phyloP scores from a whole-genome alignment of 2,329 filamentous ascomycete genomes.

The Lojkania enalia region DNA sequence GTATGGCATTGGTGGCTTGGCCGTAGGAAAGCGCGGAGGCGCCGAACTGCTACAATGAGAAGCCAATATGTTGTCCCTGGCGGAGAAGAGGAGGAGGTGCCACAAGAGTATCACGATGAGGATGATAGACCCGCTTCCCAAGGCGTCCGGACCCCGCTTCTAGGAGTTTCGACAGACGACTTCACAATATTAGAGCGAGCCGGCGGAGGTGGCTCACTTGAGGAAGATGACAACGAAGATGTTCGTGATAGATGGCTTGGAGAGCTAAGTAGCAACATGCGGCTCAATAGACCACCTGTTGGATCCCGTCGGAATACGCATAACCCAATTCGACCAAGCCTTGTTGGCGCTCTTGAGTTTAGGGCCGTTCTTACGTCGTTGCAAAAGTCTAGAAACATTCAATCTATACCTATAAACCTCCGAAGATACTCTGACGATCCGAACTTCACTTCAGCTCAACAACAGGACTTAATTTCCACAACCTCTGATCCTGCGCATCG shows the following conservation, averaged over 20 bases:
- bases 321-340: conserved; percentile 85
- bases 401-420: conserved; percentile 68
- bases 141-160: conserved; percentile 44
- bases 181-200: conserved; percentile 64
- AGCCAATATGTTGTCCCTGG: conserved; percentile 69
- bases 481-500: conserved; percentile 52
- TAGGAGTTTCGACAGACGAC: conserved; percentile 63
- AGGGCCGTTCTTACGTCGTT: conserved; percentile 86
- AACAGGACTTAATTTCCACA: conserved; percentile 53
- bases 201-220: conserved; percentile 61
- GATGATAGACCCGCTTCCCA: conserved; percentile 55
- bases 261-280: conserved; percentile 92
- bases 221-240: conserved; percentile 61
- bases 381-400: conserved; percentile 77
- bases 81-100: conserved; percentile 62
- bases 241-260: conserved; percentile 68
- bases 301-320: conserved; percentile 71
- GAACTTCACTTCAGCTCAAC: conserved; percentile 49
- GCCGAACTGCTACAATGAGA: conserved; percentile 71
- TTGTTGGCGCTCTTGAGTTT: conserved; percentile 93
- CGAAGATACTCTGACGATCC: conserved; percentile 71
- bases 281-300: conserved; percentile 70
- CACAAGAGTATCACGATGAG: conserved; percentile 57
- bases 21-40: conserved; percentile 62
- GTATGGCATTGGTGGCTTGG: conserved; percentile 87